Evolutionary conservation across 257 asterid species (phyloP).

Genomic region (Verbascum thapsus): DNA sequence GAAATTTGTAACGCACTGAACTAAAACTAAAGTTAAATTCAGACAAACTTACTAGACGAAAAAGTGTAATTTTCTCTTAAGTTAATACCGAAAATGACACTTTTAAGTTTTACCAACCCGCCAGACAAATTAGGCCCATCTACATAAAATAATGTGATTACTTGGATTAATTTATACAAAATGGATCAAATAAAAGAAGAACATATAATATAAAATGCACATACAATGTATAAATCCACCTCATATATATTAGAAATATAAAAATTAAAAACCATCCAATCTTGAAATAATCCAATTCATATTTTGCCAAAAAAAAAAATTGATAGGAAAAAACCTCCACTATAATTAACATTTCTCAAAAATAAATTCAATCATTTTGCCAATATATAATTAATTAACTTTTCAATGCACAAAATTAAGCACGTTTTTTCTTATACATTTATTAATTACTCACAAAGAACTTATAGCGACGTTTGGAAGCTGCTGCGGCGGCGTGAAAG

Average conservation of each 20-base stretch:
- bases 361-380: background rate
- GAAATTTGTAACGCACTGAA: too few species aligned
- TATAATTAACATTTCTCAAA: background rate
- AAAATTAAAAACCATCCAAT: background rate
- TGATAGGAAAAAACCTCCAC: too few species aligned
- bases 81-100: too few species aligned
- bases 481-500: conserved; percentile 37
- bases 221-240: conserved; percentile 29
- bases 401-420: background rate
- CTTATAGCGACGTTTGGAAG: conserved; percentile 13
- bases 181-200: background rate
- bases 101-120: background rate
- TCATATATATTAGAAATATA: background rate
- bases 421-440: background rate
- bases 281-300: background rate
- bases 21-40: too few species aligned
- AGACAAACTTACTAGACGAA: too few species aligned
- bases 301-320: background rate
- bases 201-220: conserved; percentile 8
- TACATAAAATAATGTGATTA: conserved; percentile 17
- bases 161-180: background rate
- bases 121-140: conserved; percentile 22
- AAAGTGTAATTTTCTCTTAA: too few species aligned
- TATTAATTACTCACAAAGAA: conserved; percentile 1
- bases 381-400: background rate